Evolutionary conservation across 2,329 filamentous ascomycete species (phyloP), one percentile per base, ranked within the genome.

Genomic region (Didymella segeticola): DNA sequence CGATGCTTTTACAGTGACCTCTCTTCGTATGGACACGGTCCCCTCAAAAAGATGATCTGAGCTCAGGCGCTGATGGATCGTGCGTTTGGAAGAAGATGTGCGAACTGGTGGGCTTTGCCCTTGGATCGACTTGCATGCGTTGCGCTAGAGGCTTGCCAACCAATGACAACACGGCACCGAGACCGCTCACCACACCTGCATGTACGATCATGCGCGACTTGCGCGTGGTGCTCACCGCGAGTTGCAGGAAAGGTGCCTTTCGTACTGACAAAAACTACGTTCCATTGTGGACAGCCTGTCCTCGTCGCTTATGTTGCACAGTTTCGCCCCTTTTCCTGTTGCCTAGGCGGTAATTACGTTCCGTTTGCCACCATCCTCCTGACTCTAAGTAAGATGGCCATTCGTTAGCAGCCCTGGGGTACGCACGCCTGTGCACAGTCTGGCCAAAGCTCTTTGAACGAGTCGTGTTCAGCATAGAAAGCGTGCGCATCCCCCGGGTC

Each of bases 281-380:
- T 15, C 5, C 5, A 6, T 25, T 15, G 20, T 34, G 25, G n/a
- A 22, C 17, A 17, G 23, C 22, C 22, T 38, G 6, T 29, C 31
- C 12, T 41, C 26, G 26, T 23, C 26, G 26, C 31, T 37, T 30
- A 27, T n/a, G 45, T 49, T 36, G 51, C 23, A 54, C 45, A 43
- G 41, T 41, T 53, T 54, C 34, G 45, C 51, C 51, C 51, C 51
- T 54, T 54, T 47, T 43, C 37, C 45, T 49, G 45, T 39, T 48
- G 33, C 43, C 39, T 49, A 49, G 48, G 41, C 51, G 39, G 45
- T 54, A 54, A 49, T 54, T 54, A 34, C 51, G 39, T 45, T 33
- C 45, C 51, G 51, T 49, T 54, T 37, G 51, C 51, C 51, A 54
- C 45, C 33, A 27, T 42, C 49, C 50, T 53, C 38, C 50, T 53